A percentile compares a stretch with the other conserved stretches of the same genome.
phyloP scores from a whole-genome alignment of 2,329 filamentous ascomycete species.

The Xylogone sp. region DNA sequence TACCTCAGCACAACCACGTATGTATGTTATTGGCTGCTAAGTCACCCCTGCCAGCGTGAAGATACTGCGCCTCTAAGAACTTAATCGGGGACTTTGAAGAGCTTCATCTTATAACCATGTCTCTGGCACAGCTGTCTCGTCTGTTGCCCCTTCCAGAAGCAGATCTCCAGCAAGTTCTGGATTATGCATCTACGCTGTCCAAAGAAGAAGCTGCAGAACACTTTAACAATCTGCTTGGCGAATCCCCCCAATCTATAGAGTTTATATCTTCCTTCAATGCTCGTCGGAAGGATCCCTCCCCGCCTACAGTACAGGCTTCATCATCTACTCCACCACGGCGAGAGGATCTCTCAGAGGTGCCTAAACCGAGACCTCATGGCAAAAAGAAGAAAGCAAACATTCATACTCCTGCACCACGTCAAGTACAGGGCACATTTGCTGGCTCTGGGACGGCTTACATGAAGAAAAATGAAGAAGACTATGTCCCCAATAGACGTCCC shows the following conservation, averaged over 20 bases:
- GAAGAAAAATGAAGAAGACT: slow-evolving; percentile 71
- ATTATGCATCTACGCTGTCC: slow-evolving; percentile 74
- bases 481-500: slow-evolving; percentile 51
- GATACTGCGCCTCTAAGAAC: background rate
- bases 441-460: slow-evolving; percentile 63
- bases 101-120: slow-evolving; percentile 18
- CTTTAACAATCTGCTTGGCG: slow-evolving; percentile 82
- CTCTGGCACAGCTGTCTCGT: slow-evolving; percentile 67
- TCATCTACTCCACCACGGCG: slow-evolving; percentile 5
- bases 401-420: slow-evolving; percentile 61
- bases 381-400: slow-evolving; percentile 55
- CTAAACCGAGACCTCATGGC: slow-evolving; percentile 46
- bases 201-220: slow-evolving; percentile 77
- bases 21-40: background rate
- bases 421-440: slow-evolving; percentile 58
- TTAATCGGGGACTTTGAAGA: background rate
- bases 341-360: slow-evolving; percentile 30
- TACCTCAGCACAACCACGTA: background rate
- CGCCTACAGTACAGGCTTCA: slow-evolving; percentile 7
- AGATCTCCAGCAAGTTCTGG: slow-evolving; percentile 78
- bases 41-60: background rate
- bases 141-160: slow-evolving; percentile 82
- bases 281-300: slow-evolving; percentile 43
- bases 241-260: slow-evolving; percentile 70
- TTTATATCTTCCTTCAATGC: slow-evolving; percentile 76